phyloP scores from a whole-genome alignment of 164 flowering plant species.

The Cinnamomum micranthum region DNA sequence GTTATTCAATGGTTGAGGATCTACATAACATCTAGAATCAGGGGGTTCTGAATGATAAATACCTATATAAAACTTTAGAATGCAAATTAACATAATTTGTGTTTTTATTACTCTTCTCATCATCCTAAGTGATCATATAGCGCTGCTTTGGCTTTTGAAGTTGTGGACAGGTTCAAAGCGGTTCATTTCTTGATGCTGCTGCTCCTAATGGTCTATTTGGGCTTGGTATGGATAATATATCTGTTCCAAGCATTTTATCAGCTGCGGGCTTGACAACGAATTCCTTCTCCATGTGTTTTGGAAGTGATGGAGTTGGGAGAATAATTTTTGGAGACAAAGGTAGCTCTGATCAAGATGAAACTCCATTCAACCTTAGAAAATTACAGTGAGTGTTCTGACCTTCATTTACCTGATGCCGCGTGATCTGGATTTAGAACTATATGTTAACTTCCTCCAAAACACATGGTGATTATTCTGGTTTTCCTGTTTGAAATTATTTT shows the following conservation, averaged over 20 bases:
- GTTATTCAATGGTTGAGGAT: too few relatives aligned
- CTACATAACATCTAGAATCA: too few relatives aligned
- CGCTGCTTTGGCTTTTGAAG: conserved; percentile 38
- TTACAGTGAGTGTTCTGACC: conserved; percentile 42
- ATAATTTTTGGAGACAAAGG: conserved; percentile 90
- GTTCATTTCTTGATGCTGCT: conserved; percentile 61
- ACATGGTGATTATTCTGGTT: not conserved
- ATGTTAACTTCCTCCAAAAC: not conserved
- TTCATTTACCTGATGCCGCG: not conserved
- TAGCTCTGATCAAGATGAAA: conserved; percentile 57
- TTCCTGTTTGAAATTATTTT: conserved; percentile 9
- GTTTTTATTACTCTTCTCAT: not conserved
- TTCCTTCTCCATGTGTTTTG: conserved; percentile 97
- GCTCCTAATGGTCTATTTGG: conserved; percentile 92
- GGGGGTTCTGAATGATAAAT: too few relatives aligned
- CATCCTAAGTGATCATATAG: not conserved
- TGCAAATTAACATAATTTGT: too few relatives aligned
- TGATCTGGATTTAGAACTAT: not conserved
- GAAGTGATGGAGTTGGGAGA: conserved; percentile 68
- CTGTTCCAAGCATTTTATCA: conserved; percentile 91
- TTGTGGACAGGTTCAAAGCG: conserved; percentile 80
- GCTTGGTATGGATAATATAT: conserved; percentile 60
- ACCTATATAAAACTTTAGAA: too few relatives aligned
- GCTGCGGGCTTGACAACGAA: conserved; percentile 44
- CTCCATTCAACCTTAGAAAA: conserved; percentile 48